phyloP scores from a whole-genome alignment of 1,284 basidiomycete species.

The Bjerkandera adusta region DNA sequence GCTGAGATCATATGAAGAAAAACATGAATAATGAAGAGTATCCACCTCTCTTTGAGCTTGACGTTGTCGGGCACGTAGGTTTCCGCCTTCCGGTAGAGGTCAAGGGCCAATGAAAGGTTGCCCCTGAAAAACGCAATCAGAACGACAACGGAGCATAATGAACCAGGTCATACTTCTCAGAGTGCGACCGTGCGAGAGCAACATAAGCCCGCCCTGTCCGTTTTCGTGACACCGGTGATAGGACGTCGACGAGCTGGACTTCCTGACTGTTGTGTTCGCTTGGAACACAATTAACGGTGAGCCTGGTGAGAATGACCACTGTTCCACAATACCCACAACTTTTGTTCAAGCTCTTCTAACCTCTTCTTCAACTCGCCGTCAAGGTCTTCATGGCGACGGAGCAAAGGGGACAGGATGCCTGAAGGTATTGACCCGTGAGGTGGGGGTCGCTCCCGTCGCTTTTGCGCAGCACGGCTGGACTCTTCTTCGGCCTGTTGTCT shows the following conservation, averaged over 20 bases:
- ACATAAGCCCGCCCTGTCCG: slow-evolving; percentile 76
- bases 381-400: slow-evolving; percentile 61
- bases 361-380: slow-evolving; percentile 63
- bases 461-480: slow-evolving; percentile 5
- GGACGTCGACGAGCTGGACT: slow-evolving; percentile 50
- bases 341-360: slow-evolving; percentile 65
- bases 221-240: slow-evolving; percentile 71
- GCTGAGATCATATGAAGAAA: slow-evolving; percentile 50
- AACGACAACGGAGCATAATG: not conserved
- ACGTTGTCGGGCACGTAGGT: slow-evolving; percentile 74
- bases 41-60: slow-evolving; percentile 81
- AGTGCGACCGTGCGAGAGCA: slow-evolving; percentile 70
- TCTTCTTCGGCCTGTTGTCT: slow-evolving; percentile 15
- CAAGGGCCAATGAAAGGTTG: slow-evolving; percentile 67
- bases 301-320: slow-evolving; percentile 5
- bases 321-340: slow-evolving; percentile 48
- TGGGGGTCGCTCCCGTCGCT: slow-evolving; percentile 3
- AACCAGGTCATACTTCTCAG: slow-evolving; percentile 54
- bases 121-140: slow-evolving; percentile 54
- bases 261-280: slow-evolving; percentile 63
- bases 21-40: slow-evolving; percentile 57
- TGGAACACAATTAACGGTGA: slow-evolving; percentile 16
- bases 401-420: slow-evolving; percentile 57
- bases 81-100: slow-evolving; percentile 73
- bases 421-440: slow-evolving; percentile 38